Base-by-base conservation (phyloP, 495 filamentous ascomycete genomes). In the Trichodelitschia bisporula region DNA sequence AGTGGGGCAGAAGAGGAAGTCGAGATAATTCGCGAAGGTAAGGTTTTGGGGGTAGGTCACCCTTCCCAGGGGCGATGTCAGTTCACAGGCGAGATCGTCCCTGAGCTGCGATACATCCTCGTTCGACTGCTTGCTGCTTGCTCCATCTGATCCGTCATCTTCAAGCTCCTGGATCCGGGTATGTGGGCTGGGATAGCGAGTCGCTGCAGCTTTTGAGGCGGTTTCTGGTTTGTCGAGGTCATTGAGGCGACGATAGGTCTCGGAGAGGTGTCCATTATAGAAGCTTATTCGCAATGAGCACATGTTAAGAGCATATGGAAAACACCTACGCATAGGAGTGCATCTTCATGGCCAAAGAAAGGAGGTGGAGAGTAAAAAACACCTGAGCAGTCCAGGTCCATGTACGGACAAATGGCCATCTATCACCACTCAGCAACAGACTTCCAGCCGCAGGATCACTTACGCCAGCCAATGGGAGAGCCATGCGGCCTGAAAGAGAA, bases 321-420 rank as follows among this genome's bases (percentile, higher is more conserved):
- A 8, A 14, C 18, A 33, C 40, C 10, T 33, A 43, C 34, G 78
- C 74, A 45, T 93, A 97, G 0, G 83, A 92, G 45, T 97, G 86
- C 61, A 97, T 78, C 55, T 97, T 97, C 86, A 97, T 97, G 16
- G 93, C 66, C 4, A 97, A 56, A 10, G 75, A 70, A 45, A 97
- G 62, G 21, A 78, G 72, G 46, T 97, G 86, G 11, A 97, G 63
- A 9, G 83, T 73, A 37, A 97, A 70, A 49, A 82, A 95, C 25
- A 95, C 86, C 45, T 97, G 86, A 16, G 84, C 73, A 4, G 86
- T 97, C 72, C 72, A 77, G 28, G 82, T 78, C 86, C 86, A 97
- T 13, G 66, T 56, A n/a, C 80, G 51, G 42, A 72, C 54, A 39
- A 97, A 97, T 1, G 86, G 86, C 50, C 79, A 70, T 30, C 71